These are phyloP conservation scores for Fusarium albidum DNA, from an alignment of 2,329 filamentous ascomycete genomes.

Conservation along the genomic window DNA sequence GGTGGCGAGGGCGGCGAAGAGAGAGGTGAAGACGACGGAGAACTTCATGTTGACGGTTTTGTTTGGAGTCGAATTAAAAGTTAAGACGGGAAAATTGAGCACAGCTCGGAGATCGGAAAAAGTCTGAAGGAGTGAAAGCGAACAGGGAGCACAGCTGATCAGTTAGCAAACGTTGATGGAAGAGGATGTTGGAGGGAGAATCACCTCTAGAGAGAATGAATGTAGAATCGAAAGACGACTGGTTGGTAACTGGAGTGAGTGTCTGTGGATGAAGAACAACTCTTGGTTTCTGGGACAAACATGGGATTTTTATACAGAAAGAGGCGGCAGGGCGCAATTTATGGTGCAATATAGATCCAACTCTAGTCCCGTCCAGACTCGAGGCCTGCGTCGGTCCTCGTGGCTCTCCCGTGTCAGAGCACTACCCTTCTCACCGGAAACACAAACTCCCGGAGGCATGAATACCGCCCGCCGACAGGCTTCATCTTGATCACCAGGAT, in stretches of 20 bases:
- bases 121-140: slow-evolving; percentile 26
- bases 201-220: slow-evolving; percentile 35
- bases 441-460: slow-evolving; percentile 14
- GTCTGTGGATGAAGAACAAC: slow-evolving; percentile 3
- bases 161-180: neutral
- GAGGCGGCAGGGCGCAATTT: neutral
- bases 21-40: slow-evolving; percentile 53
- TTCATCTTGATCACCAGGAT: no score
- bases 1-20: slow-evolving; percentile 53
- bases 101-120: slow-evolving; percentile 31
- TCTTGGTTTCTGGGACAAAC: neutral
- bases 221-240: slow-evolving; percentile 22
- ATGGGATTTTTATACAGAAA: slow-evolving; percentile 19
- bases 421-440: slow-evolving; percentile 23
- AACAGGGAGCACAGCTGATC: slow-evolving; percentile 30
- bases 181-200: neutral
- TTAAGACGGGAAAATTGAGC: slow-evolving; percentile 31
- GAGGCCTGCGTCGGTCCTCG: neutral
- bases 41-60: slow-evolving; percentile 58
- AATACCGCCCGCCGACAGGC: no score
- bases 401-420: slow-evolving; percentile 12
- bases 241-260: slow-evolving; percentile 5
- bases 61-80: slow-evolving; percentile 14
- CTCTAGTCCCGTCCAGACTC: neutral
- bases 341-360: neutral